Percentiles rank a stretch among this genome's conserved stretches.
Conservation (phyloP, 148 eudicot genomes). For the Arbutus unedo region DNA sequence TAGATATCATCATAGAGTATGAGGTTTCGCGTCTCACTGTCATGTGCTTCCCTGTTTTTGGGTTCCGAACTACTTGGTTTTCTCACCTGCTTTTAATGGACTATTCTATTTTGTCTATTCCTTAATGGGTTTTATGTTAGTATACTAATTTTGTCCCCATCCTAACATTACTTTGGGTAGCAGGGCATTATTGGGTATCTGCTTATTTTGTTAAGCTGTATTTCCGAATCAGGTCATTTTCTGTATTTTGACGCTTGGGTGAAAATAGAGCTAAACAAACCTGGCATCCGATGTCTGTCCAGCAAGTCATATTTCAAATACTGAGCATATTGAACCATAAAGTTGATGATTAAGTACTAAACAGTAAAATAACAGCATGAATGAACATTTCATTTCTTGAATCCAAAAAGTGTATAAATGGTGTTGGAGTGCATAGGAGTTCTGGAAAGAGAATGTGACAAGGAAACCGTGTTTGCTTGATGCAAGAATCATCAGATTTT, state of each 20-base stretch:
- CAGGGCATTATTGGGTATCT: neutral
- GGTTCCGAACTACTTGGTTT: neutral
- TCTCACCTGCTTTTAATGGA: neutral
- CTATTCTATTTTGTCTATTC: neutral
- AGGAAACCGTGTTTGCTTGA: neutral
- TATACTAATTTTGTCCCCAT: neutral
- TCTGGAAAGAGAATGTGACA: neutral
- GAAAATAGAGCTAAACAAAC: neutral
- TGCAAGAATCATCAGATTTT: neutral
- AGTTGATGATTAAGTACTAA: too few relatives aligned
- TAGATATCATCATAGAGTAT: neutral
- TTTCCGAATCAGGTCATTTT: neutral
- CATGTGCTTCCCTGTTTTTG: neutral
- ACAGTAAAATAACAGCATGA: constrained; percentile 4
- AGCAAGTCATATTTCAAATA: neutral
- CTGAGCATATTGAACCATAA: neutral
- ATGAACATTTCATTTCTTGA: neutral
- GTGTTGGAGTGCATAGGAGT: neutral
- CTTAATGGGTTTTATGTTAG: neutral
- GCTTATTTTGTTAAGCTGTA: neutral
- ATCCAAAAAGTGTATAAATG: neutral
- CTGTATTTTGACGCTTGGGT: neutral
- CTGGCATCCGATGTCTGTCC: neutral
- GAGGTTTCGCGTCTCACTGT: neutral
- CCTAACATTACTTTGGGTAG: neutral